Evolutionary conservation across 1,284 basidiomycete genomes (phyloP).

Genomic region (Leccinum griseonigrum): DNA sequence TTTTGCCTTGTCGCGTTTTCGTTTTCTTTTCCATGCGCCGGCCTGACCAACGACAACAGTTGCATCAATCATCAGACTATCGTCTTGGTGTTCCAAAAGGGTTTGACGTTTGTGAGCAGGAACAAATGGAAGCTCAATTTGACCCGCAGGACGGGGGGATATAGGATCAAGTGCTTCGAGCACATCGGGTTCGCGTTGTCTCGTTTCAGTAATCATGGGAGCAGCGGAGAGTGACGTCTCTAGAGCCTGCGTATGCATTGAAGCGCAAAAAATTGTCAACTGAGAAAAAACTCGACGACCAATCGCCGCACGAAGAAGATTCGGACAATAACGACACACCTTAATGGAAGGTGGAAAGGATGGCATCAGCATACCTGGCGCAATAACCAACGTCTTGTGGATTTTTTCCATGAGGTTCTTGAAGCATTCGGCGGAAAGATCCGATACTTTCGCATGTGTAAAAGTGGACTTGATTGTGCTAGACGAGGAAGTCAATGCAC

Average conservation of each 20-base stretch:
- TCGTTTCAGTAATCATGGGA: conserved; percentile 2
- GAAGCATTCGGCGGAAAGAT: conserved; percentile 34
- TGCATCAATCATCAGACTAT: conserved; percentile 49
- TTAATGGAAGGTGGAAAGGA: conserved; percentile 16
- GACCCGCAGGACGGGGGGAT: conserved; percentile 34
- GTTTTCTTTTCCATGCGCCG: conserved; percentile 60
- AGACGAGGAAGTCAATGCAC: conserved; percentile 1
- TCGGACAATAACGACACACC: conserved; percentile 16
- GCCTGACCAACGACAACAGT: conserved; percentile 71
- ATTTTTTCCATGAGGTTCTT: conserved; percentile 53
- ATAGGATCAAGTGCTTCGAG: conserved; percentile 15
- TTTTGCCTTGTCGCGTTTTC: conserved; percentile 33
- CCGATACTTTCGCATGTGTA: conserved; percentile 6
- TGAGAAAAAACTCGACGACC: conserved; percentile 1
- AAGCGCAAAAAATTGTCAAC: conserved; percentile 7
- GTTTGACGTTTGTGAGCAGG: conserved; percentile 51
- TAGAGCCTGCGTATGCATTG: conserved; percentile 10
- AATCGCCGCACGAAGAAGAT: conserved; percentile 3
- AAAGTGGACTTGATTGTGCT: conserved; percentile 20
- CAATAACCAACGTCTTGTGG: conserved; percentile 51
- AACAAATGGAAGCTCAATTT: conserved; percentile 70
- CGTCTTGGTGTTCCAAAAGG: conserved; percentile 14
- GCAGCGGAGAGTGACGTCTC: conserved; percentile 1
- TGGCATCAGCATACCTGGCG: conserved; percentile 45
- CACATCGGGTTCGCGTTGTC: conserved; percentile 6